Percentiles rank a stretch among this genome's conserved stretches.
Conservation (phyloP, 805 yeast genomes). For the Saturnispora dispora region DNA sequence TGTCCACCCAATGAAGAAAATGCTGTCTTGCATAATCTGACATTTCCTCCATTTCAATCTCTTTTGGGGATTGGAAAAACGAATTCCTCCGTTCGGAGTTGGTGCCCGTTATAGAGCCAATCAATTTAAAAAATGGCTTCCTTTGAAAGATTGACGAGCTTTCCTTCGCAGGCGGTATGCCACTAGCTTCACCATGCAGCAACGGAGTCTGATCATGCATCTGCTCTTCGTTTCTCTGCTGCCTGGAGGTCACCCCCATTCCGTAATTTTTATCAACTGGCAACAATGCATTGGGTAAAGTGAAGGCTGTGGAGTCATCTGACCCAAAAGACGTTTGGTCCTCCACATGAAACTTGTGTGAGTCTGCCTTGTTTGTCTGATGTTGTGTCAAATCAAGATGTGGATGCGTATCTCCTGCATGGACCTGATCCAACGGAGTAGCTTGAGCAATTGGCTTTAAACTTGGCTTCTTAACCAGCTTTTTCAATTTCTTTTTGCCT, state of each 20-base stretch:
- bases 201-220: not conserved
- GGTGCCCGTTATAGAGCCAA: not conserved
- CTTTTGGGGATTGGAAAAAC: not conserved
- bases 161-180: not conserved
- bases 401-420: not conserved
- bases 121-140: not conserved
- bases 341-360: not conserved
- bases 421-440: not conserved
- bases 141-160: not conserved
- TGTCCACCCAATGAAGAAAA: constrained; percentile 61
- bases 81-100: not conserved
- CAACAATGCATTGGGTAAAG: not conserved
- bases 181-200: not conserved
- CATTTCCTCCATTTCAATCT: constrained; percentile 25
- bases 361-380: not conserved
- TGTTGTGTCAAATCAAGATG: not conserved
- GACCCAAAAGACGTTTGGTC: not conserved
- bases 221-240: not conserved
- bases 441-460: not conserved
- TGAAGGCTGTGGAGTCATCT: not conserved
- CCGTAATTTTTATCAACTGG: not conserved
- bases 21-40: constrained; percentile 33
- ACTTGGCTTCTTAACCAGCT: constrained; percentile 16
- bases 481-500: constrained; percentile 33
- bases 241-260: not conserved